Percentiles rank a stretch among this genome's conserved stretches.
These are phyloP conservation scores for Globisporangium nodosum DNA, from an alignment of 352 stramenopile species.

Conservation along the genomic window DNA sequence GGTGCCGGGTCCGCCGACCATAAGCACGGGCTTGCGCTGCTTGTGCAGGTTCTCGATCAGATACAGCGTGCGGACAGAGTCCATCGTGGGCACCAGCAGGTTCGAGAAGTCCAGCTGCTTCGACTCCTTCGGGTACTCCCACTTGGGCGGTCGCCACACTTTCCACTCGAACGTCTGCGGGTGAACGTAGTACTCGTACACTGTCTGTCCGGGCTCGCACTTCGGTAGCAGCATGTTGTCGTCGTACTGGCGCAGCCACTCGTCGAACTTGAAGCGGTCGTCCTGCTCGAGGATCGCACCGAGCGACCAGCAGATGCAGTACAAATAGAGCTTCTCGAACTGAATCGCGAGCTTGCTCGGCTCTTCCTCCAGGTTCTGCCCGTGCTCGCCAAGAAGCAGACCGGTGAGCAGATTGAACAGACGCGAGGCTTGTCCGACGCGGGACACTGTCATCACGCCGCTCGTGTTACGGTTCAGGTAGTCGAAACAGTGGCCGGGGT, in stretches of 20 bases:
- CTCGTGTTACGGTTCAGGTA: slow-evolving; percentile 93
- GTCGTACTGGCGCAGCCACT: slow-evolving; percentile 93
- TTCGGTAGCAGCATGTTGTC: slow-evolving; percentile 90
- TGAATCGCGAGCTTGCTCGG: slow-evolving; percentile 64
- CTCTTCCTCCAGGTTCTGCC: slow-evolving; percentile 60
- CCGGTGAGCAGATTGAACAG: slow-evolving; percentile 89
- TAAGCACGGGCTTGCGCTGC: slow-evolving; percentile 92
- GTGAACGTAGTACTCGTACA: slow-evolving; percentile 94
- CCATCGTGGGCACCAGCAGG: slow-evolving; percentile 97
- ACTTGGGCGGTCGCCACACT: slow-evolving; percentile 92
- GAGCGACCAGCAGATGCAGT: slow-evolving; percentile 96
- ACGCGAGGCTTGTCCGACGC: slow-evolving; percentile 79
- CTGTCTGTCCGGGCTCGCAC: slow-evolving; percentile 80
- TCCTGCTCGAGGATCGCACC: slow-evolving; percentile 95
- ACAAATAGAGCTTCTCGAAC: slow-evolving; percentile 96
- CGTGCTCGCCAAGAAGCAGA: slow-evolving; percentile 84
- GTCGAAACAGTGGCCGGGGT: slow-evolving; percentile 94
- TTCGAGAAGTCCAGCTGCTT: slow-evolving; percentile 97
- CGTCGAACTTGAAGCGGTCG: slow-evolving; percentile 94
- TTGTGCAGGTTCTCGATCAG: slow-evolving; percentile 91
- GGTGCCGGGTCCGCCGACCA: slow-evolving; percentile 96
- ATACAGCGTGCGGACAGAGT: slow-evolving; percentile 95
- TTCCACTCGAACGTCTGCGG: slow-evolving; percentile 92
- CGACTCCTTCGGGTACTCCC: slow-evolving; percentile 92
- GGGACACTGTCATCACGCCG: slow-evolving; percentile 93